Evolutionary conservation across 2,329 filamentous ascomycete genomes (phyloP).

Genomic region (Podosphaera aphanis): DNA sequence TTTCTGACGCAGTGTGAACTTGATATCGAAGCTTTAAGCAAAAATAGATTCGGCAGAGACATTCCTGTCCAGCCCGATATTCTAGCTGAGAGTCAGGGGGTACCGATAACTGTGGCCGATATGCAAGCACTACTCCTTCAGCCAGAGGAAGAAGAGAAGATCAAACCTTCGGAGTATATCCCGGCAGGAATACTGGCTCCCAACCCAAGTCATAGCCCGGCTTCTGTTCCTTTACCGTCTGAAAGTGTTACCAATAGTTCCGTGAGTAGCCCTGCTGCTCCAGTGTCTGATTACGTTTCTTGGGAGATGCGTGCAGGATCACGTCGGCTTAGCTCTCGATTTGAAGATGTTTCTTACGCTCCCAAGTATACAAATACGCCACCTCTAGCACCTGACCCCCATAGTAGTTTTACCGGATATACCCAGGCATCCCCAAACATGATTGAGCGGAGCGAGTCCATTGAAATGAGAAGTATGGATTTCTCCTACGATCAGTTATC

Average conservation of each 20-base stretch:
- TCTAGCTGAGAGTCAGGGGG: constrained; percentile 4
- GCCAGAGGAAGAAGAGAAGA: neutral
- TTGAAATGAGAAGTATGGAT: neutral
- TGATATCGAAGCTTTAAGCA: constrained; percentile 36
- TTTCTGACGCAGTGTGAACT: constrained; percentile 68
- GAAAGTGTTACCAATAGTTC: neutral
- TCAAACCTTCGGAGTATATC: neutral
- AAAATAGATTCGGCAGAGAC: neutral
- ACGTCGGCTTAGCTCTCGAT: neutral
- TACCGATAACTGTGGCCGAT: constrained; percentile 7
- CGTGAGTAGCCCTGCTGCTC: neutral
- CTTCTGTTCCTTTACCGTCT: neutral
- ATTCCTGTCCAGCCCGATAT: constrained; percentile 4
- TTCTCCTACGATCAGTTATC: neutral
- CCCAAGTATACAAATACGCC: neutral
- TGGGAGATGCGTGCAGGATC: neutral
- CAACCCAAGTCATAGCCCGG: neutral
- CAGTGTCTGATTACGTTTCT: neutral
- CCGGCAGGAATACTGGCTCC: neutral
- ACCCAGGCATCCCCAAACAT: neutral
- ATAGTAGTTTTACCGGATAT: neutral
- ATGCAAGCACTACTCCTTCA: constrained; percentile 2
- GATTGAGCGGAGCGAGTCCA: neutral
- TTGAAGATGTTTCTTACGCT: neutral
- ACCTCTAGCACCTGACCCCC: neutral